Evolutionary conservation across 208 protist species (phyloP), one percentile per base, ranked within the genome.

Genomic region (Crithidia sp.): DNA sequence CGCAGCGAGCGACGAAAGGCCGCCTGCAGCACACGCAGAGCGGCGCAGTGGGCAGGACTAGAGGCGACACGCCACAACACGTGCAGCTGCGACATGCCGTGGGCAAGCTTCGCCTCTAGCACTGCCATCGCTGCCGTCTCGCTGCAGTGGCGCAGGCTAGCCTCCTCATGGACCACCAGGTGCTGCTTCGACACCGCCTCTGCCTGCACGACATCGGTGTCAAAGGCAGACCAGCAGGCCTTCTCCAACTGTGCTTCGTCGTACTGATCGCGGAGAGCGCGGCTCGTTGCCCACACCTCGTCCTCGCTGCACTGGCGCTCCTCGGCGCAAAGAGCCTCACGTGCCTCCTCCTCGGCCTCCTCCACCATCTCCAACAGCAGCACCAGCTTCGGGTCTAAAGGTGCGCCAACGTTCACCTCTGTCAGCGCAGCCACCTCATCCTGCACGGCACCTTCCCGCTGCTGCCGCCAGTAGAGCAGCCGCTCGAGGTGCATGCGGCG

Each of bases 401-500:
- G 66, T 13, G 45, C 44, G 14, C 44, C 72, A 5, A 58, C 59
- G 37, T 62, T 58, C 28, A 81, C 59, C 16, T 60, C 66, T 8
- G 74, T 84, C 28, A 84, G 71, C 49, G 54, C 71, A 41, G 66
- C 56, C 6, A 88, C 47, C 59, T 85, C 79, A 43, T 77, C 57
- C 36, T 70, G 49, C 61, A 88, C 70, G 36, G 71, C 62, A 19
- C 54, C 39, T 55, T 83, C 57, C 12, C 85, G 82, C 68, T 91
- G 78, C 1, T 75, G 64, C 36, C 87, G 74, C 92, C 92, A 96
- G 77, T 92, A 93, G 4, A 89, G 37, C 13, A 96, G 80, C 3
- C 92, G 83, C 69, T 95, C 81, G 8, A 96, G 74, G 63, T 96
- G 92, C 82, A 93, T 85, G 28, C 83, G 79, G 55, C 85, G 90